phyloP scores from a whole-genome alignment of 176 grass and related monocot species.

The Leersia perrieri region DNA sequence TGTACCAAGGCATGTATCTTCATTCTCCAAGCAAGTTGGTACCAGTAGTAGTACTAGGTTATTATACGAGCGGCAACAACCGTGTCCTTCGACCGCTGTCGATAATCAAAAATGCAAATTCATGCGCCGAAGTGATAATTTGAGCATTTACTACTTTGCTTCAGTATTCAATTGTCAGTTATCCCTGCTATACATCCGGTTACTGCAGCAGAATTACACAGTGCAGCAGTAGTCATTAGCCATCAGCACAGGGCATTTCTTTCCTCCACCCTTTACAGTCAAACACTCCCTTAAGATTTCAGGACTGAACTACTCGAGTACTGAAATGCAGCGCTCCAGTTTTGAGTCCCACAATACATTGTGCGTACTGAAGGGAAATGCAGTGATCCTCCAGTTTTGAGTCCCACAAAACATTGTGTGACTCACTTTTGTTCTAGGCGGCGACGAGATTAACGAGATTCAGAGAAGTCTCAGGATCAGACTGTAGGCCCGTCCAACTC shows the following conservation, averaged over 20 bases:
- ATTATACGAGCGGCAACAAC: background rate
- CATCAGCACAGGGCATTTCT: background rate
- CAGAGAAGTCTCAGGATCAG: background rate
- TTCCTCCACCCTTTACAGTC: background rate
- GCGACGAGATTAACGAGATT: background rate
- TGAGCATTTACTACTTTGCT: too few species aligned
- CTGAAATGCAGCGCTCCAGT: background rate
- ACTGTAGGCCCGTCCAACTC: background rate
- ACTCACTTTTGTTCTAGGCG: background rate
- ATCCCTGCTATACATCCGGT: background rate
- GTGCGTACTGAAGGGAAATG: background rate
- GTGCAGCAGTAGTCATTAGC: too few species aligned
- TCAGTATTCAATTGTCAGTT: background rate
- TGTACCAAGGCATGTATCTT: too few species aligned
- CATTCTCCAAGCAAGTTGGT: background rate
- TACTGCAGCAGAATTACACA: background rate
- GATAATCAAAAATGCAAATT: background rate
- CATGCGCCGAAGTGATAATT: background rate
- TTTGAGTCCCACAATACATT: too few species aligned
- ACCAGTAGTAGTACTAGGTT: too few species aligned
- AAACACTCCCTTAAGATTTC: background rate
- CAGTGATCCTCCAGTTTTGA: background rate
- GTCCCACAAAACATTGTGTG: background rate
- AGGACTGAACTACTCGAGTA: background rate
- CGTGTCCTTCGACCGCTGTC: conserved; percentile 10